These are phyloP conservation scores for Gonium pectorale DNA, from an alignment of 139 green algal genomes.

Conservation along the genomic window DNA sequence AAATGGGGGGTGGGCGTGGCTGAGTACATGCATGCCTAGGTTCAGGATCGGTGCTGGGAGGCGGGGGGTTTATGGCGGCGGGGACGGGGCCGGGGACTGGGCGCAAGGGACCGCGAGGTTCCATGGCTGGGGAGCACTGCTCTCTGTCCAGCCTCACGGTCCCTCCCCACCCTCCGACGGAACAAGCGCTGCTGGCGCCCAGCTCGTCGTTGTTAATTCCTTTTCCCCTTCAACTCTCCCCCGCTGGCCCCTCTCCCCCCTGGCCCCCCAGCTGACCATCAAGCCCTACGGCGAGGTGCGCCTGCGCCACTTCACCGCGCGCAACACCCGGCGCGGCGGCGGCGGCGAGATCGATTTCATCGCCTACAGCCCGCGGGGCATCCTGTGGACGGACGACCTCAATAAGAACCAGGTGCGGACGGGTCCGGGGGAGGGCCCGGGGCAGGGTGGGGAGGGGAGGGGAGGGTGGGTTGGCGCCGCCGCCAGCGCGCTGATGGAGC, in stretches of 20 bases:
- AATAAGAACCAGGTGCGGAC: slow-evolving; percentile 38
- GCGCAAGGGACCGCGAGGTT: not conserved
- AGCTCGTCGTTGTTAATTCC: not conserved
- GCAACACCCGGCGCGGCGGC: slow-evolving; percentile 34
- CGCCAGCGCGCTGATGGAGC: no score
- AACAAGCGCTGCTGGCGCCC: no score
- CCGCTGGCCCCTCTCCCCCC: not conserved
- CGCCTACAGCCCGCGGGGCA: slow-evolving; percentile 13
- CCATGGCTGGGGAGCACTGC: no score
- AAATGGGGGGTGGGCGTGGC: no score
- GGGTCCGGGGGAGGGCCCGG: not conserved
- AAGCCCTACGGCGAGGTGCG: slow-evolving; percentile 23
- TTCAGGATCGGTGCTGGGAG: no score
- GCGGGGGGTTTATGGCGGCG: no score
- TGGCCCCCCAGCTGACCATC: not conserved
- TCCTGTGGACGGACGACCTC: slow-evolving; percentile 34
- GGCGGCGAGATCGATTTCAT: slow-evolving; percentile 44
- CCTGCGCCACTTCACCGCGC: slow-evolving; percentile 28
- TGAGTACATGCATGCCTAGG: no score
- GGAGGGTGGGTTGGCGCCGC: no score
- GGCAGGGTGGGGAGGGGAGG: no score
- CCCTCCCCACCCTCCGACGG: no score
- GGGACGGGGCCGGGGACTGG: no score
- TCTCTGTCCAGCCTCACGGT: no score
- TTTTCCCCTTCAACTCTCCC: not conserved